Conservation (phyloP, 192 early-diverging fungal genomes). For the Mortierella claussenii region DNA sequence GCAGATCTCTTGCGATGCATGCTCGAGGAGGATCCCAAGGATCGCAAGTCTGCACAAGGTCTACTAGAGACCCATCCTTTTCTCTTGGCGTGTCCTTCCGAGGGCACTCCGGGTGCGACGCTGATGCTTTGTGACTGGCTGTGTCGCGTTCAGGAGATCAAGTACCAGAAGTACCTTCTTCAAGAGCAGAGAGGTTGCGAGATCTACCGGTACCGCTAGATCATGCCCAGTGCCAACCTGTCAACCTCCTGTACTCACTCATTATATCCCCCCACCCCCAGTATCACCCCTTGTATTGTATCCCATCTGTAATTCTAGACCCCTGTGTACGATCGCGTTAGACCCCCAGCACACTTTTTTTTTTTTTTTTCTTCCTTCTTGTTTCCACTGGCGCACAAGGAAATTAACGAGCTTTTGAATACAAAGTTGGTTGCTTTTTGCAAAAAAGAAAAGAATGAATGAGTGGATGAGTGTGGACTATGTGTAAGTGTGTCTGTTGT, state of each 20-base stretch:
- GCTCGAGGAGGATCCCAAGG: slow-evolving; percentile 41
- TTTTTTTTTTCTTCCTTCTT: not conserved
- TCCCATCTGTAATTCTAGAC: not conserved
- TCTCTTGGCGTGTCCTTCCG: slow-evolving; percentile 1
- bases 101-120: not conserved
- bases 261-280: not conserved
- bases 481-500: too few species aligned
- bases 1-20: slow-evolving; percentile 37
- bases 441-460: slow-evolving; percentile 1
- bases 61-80: slow-evolving; percentile 45
- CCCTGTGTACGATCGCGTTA: too few species aligned
- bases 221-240: not conserved
- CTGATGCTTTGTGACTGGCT: slow-evolving; percentile 49
- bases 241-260: not conserved
- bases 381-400: too few species aligned
- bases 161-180: slow-evolving; percentile 45
- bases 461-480: too few species aligned
- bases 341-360: too few species aligned
- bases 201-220: slow-evolving; percentile 45
- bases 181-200: slow-evolving; percentile 40
- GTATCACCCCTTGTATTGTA: slow-evolving; percentile 7
- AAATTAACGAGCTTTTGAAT: too few species aligned
- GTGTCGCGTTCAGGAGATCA: slow-evolving; percentile 50
- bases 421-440: not conserved
- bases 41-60: slow-evolving; percentile 38